Conservation (phyloP, 768 basidiomycete species). For the Trametes gibbosa region DNA sequence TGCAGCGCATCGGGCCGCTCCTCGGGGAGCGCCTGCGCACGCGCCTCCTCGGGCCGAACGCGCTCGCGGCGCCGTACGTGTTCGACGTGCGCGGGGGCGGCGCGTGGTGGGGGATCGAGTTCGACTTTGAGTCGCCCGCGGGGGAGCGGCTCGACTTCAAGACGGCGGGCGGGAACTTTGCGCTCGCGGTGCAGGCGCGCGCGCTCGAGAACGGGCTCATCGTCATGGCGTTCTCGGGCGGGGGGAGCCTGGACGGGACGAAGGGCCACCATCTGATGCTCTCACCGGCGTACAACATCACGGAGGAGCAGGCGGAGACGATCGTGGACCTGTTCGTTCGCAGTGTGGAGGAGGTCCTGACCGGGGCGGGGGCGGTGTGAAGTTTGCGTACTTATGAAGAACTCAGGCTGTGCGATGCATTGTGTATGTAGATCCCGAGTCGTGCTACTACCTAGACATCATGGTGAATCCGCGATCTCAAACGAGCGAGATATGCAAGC, state of each 20-base stretch:
- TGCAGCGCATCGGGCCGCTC: conserved; percentile 54
- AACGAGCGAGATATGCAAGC: too few relatives aligned
- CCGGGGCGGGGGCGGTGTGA: conserved; percentile 27
- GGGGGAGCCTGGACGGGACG: conserved; percentile 64
- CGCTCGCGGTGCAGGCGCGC: conserved; percentile 66
- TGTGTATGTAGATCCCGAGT: too few relatives aligned
- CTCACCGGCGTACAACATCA: conserved; percentile 80
- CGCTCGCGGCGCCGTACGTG: conserved; percentile 60
- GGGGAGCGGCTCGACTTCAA: conserved; percentile 45
- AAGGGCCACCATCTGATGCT: conserved; percentile 74
- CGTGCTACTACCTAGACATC: too few relatives aligned
- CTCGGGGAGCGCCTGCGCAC: conserved; percentile 52
- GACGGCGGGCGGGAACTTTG: conserved; percentile 53
- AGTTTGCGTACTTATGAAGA: too few relatives aligned
- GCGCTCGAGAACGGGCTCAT: conserved; percentile 66
- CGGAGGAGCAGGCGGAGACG: conserved; percentile 60
- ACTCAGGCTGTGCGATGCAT: too few relatives aligned
- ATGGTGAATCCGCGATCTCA: too few relatives aligned
- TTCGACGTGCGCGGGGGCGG: conserved; percentile 86
- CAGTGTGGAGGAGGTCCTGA: conserved; percentile 64
- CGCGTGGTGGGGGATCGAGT: conserved; percentile 82
- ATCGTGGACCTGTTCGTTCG: conserved; percentile 66
- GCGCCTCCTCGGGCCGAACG: conserved; percentile 52
- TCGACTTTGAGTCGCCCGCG: conserved; percentile 56
- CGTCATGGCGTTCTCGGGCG: conserved; percentile 73